These are phyloP conservation scores for Teratosphaeria destructans DNA, from an alignment of 2,329 filamentous ascomycete genomes.

Conservation along the genomic window DNA sequence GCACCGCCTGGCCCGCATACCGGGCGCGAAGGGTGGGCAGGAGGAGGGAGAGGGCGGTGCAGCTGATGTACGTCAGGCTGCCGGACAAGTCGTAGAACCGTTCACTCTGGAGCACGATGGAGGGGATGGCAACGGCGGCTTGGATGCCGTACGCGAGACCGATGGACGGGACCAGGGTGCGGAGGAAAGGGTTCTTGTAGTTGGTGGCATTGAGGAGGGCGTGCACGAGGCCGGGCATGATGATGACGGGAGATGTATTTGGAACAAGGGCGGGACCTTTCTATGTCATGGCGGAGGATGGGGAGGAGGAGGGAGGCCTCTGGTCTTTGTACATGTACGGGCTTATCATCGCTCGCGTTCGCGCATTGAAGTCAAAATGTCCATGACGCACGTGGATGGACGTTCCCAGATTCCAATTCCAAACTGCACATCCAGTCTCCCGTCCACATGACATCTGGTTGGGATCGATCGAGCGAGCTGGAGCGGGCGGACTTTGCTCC, in stretches of 20 bases:
- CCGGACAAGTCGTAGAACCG: conserved; percentile 60
- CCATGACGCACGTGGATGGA: background rate
- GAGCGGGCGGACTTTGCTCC: background rate
- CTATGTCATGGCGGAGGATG: background rate
- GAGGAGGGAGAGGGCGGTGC: conserved; percentile 51
- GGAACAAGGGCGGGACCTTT: background rate
- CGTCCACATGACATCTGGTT: too few species aligned
- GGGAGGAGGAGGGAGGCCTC: too few species aligned
- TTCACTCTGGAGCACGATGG: conserved; percentile 50
- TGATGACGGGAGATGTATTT: background rate
- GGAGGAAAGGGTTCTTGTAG: conserved; percentile 52
- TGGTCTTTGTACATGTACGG: background rate
- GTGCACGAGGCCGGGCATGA: conserved; percentile 28
- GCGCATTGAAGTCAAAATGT: background rate
- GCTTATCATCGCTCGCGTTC: background rate
- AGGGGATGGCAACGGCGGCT: conserved; percentile 51
- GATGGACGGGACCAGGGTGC: conserved; percentile 52
- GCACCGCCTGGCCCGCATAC: conserved; percentile 29
- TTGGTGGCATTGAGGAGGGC: conserved; percentile 48
- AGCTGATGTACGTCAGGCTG: conserved; percentile 55
- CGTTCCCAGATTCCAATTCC: background rate
- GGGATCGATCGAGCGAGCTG: background rate
- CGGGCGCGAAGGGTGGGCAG: conserved; percentile 49
- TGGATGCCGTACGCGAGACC: conserved; percentile 55
- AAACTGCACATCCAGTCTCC: too few species aligned